Evolutionary conservation across 106 monocot genomes (phyloP), one percentile per base, ranked within the genome.

Genomic region (Posidonia australis): DNA sequence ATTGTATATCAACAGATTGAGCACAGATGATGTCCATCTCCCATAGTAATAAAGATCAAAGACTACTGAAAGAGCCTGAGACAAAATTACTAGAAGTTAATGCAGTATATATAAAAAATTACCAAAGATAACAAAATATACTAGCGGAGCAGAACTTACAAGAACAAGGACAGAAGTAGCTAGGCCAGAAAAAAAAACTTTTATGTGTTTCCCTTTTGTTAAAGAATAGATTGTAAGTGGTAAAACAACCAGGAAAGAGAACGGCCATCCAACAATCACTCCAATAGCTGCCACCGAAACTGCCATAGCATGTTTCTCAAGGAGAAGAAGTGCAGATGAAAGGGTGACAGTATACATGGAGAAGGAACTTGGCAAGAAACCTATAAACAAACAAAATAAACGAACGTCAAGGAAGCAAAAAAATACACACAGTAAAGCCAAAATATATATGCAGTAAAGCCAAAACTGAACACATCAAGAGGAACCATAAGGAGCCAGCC

Each of bases 331-430:
- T 49, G 91, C 91, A 51, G 98, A 99, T 20, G 98, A 84, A 71
- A 99, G 88, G 42, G 84, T 85, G 27, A 99, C 86, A 36, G 91
- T 74, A 79, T 99, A 91, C 98, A 99, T 99, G 22, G 98, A 99
- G 60, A 99, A 99, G 52, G 80, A 80, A 78, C 98, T 99, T 43
- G 98, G 98, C 59, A 99, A 47, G 77, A 99, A 92, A 81, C 98
- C 98, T 99, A 78, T 12, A 46, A 77, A 41, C 65, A 22, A 47
- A 44, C 16, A 63, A 2, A 28, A 64, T 36, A 12, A 52, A 63
- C 60, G 36, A 6, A 51, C 18, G 9, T 26, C 23, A 58, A 5
- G 28, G 20, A 29, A 18, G 43, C 9, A 24, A 22, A 21, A 69
- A 12, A 13, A 58, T 10, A n/a, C n/a, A n/a, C n/a, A n/a, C n/a